These are phyloP conservation scores for Jaenimonas drosophilae DNA, from an alignment of 208 protist species.

Conservation along the genomic window DNA sequence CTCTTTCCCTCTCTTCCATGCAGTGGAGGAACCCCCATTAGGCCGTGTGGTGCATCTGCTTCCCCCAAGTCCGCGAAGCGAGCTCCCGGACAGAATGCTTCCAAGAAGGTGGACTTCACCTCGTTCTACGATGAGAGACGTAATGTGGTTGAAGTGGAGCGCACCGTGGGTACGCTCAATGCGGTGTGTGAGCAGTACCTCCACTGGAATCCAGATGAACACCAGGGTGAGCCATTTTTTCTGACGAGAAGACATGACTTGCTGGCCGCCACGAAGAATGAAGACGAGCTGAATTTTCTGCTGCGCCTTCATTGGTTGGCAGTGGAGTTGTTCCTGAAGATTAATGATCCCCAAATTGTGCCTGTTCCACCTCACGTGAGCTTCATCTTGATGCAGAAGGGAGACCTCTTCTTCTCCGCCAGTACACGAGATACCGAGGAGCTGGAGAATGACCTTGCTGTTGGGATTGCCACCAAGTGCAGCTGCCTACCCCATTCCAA, in stretches of 20 bases:
- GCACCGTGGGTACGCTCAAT: constrained; percentile 24
- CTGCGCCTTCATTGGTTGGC: constrained; percentile 39
- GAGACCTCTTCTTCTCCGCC: constrained; percentile 5
- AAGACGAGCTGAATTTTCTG: constrained; percentile 25
- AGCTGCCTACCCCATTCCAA: constrained; percentile 37
- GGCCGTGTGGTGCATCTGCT: no score
- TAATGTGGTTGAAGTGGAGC: constrained; percentile 15
- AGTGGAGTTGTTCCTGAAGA: constrained; percentile 19
- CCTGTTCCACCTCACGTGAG: constrained; percentile 32
- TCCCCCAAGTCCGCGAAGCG: no score
- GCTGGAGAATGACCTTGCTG: constrained; percentile 31
- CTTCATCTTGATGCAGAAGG: constrained; percentile 21
- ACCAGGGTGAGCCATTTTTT: constrained; percentile 16
- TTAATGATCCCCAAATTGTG: constrained; percentile 27
- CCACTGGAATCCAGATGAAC: constrained; percentile 15
- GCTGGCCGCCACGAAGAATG: constrained; percentile 18
- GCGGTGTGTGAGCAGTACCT: constrained; percentile 33
- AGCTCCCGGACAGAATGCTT: no score
- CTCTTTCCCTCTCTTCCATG: no score
- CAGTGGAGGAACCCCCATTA: no score
- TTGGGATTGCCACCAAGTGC: constrained; percentile 38
- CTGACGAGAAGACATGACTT: constrained; percentile 10
- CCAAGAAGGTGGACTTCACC: constrained; percentile 5
- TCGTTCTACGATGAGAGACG: constrained; percentile 16
- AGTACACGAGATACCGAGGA: constrained; percentile 7